Base-by-base conservation (phyloP, 176 grass and related monocot genomes). In the Avena eriantha region DNA sequence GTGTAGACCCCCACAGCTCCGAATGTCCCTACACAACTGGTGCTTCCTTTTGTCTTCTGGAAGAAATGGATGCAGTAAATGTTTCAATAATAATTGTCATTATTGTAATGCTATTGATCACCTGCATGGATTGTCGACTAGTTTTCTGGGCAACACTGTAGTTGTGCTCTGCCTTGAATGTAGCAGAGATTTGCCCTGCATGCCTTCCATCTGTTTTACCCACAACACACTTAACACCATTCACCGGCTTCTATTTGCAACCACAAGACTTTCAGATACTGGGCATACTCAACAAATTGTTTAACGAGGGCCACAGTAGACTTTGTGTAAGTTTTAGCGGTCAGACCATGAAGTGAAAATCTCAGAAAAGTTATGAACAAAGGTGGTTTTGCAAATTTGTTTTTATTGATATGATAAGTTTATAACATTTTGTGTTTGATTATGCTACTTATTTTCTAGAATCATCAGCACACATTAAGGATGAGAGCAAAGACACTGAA, bases 401-500 rank as follows among this genome's bases (percentile, higher is more conserved):
- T 73, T 7, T 71, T 43, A 76, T 67, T 10, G 17, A 59, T 29
- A 36, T 56, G 24, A 9, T 68, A 59, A 12, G 29, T 57, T 48
- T 83, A 17, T 46, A 73, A 64, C 33, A 31, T 10, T 81, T 58
- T 77, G 51, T 68, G 90, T 80, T 34, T 73, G 70, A 80, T 85
- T 68, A 36, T 83, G 26, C 34, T 66, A 78, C 50, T 72, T 26
- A 77, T 73, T 73, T 85, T 89, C 17, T 91, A 99, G 94, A 99
- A 90, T 98, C 96, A 56, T 99, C 97, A 26, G 89, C 94, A 54
- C 94, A 94, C 45, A 90, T 89, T 64, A 96, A 96, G 88, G 97
- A 96, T 88, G 97, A 94, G 88, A 93, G 80, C 76, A 87, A 82
- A 83, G 92, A 95, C 53, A 75, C 87, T 75, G 83, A 95, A 83